phyloP scores from a whole-genome alignment of 495 filamentous ascomycete genomes.

The Staphylotrichum longicolle region DNA sequence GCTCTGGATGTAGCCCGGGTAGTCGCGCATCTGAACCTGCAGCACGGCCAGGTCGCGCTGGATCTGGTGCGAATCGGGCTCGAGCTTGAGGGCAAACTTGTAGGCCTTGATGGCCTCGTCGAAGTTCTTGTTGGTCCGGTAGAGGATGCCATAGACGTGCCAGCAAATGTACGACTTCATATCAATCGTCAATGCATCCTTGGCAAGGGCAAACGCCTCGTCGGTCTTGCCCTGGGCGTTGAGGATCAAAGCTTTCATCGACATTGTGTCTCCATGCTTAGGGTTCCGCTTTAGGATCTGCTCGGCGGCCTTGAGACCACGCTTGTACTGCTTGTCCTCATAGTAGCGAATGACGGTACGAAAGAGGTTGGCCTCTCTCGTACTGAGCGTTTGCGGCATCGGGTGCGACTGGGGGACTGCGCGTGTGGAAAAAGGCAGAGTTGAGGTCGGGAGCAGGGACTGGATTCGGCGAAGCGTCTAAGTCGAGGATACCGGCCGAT shows the following conservation, averaged over 20 bases:
- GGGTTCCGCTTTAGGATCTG: constrained; percentile 92
- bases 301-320: constrained; percentile 88
- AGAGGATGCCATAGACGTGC: constrained; percentile 98
- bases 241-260: constrained; percentile 97
- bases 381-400: constrained; percentile 80
- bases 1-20: constrained; percentile 86
- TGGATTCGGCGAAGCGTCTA: no score
- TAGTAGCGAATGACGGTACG: constrained; percentile 90
- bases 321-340: constrained; percentile 98
- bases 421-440: neutral
- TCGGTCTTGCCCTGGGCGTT: constrained; percentile 85
- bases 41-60: constrained; percentile 89
- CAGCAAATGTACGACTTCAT: constrained; percentile 99
- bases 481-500: no score
- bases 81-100: constrained; percentile 85
- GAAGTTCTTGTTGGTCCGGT: constrained; percentile 90
- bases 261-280: constrained; percentile 95
- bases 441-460: neutral
- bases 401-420: constrained; percentile 21
- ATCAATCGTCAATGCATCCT: constrained; percentile 84
- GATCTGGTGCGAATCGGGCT: constrained; percentile 91
- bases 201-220: constrained; percentile 90
- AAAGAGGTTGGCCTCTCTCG: constrained; percentile 93
- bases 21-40: constrained; percentile 96
- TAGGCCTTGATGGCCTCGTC: constrained; percentile 99